Evolutionary conservation across 257 asterid species (phyloP).

Genomic region (Thymus quinquecostatus): DNA sequence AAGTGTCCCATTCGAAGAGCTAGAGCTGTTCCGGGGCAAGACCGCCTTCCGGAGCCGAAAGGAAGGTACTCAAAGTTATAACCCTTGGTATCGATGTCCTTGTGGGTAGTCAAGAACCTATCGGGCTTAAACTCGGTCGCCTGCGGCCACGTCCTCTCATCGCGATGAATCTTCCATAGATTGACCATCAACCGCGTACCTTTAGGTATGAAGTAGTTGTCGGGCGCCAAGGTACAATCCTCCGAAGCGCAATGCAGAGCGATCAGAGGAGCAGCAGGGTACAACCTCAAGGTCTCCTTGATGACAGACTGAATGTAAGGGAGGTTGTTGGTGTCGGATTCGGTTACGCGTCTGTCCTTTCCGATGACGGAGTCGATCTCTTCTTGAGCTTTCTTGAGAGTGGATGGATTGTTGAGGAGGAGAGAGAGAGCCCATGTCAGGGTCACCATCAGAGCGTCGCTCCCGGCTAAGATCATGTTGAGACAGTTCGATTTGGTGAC

Average conservation of each 20-base stretch:
- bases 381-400: too few relatives aligned
- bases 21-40: slow-evolving; percentile 26
- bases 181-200: slow-evolving; percentile 31
- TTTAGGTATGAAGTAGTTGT: slow-evolving; percentile 20
- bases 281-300: slow-evolving; percentile 33
- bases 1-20: slow-evolving; percentile 34
- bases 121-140: slow-evolving; percentile 27
- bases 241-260: slow-evolving; percentile 21
- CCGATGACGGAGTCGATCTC: too few relatives aligned
- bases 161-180: slow-evolving; percentile 34
- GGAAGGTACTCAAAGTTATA: slow-evolving; percentile 27
- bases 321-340: slow-evolving; percentile 33
- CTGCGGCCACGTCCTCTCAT: slow-evolving; percentile 27
- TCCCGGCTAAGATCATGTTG: too few relatives aligned
- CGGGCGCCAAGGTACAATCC: slow-evolving; percentile 30
- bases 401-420: too few relatives aligned
- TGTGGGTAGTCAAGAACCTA: slow-evolving; percentile 31
- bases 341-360: too few relatives aligned
- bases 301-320: slow-evolving; percentile 27
- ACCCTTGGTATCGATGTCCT: slow-evolving; percentile 27
- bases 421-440: too few relatives aligned
- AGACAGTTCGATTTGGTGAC: too few relatives aligned
- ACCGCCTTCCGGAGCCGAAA: slow-evolving; percentile 33
- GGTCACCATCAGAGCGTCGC: too few relatives aligned
- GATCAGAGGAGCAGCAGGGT: slow-evolving; percentile 24